Evolutionary conservation across 257 asterid species (phyloP).

Genomic region (Lycium ferocissimum): DNA sequence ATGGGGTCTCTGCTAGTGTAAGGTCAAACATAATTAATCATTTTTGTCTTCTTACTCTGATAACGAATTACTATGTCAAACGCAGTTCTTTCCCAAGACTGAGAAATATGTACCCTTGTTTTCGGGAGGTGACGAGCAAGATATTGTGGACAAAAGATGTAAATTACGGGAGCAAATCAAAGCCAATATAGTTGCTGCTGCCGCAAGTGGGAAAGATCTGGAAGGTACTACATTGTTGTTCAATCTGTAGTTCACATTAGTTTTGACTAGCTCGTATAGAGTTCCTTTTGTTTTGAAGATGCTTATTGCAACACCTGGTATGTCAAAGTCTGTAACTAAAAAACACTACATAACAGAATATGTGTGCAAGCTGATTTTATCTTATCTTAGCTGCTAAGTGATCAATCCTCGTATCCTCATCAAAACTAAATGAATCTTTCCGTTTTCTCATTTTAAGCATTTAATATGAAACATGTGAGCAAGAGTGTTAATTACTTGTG

Average conservation of each 20-base stretch:
- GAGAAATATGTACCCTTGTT: constrained; percentile 85
- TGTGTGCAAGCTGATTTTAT: background rate
- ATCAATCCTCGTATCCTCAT: background rate
- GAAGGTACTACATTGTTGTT: constrained; percentile 64
- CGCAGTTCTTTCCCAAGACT: constrained; percentile 95
- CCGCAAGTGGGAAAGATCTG: constrained; percentile 96
- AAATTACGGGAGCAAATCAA: constrained; percentile 72
- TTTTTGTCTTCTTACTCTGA: constrained; percentile 24
- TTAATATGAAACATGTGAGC: too few species aligned
- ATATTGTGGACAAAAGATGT: constrained; percentile 71
- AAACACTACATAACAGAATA: background rate
- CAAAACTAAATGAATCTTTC: background rate
- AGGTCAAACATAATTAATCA: background rate
- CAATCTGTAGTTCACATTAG: constrained; percentile 20
- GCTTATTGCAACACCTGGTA: background rate
- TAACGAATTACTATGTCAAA: constrained; percentile 24
- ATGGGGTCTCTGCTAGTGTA: background rate
- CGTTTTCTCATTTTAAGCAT: background rate
- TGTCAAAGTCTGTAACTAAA: background rate
- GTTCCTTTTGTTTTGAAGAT: background rate
- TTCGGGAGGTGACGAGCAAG: constrained; percentile 81
- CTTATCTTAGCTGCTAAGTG: constrained; percentile 17
- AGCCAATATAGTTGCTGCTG: constrained; percentile 83
- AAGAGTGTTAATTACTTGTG: too few species aligned
- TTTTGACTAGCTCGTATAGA: background rate